A percentile compares a stretch with the other conserved stretches of the same genome.
phyloP scores from a whole-genome alignment of 257 asterid genomes.

The Petunia secreta region DNA sequence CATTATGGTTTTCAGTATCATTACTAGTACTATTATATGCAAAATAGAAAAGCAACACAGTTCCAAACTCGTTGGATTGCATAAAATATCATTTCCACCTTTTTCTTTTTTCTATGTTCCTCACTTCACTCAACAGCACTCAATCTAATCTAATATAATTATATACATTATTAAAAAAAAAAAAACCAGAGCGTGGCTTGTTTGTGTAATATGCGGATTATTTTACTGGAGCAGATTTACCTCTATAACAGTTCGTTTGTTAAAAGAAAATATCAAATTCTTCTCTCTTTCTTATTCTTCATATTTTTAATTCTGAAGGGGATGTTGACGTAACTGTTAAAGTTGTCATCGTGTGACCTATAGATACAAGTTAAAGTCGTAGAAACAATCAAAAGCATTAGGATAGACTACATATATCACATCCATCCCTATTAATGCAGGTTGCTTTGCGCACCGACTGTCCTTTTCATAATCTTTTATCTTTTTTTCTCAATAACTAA shows the following conservation, averaged over 20 bases:
- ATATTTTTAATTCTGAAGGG: background rate
- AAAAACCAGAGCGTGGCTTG: too few species aligned
- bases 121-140: constrained; percentile 23
- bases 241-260: too few species aligned
- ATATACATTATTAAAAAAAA: too few species aligned
- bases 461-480: background rate
- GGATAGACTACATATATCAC: too few species aligned
- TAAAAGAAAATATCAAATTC: background rate
- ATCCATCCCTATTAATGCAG: too few species aligned
- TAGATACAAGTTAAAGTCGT: too few species aligned
- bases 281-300: background rate
- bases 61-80: constrained; percentile 15
- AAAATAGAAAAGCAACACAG: background rate
- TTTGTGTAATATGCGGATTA: too few species aligned
- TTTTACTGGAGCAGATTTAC: too few species aligned
- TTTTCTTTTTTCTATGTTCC: background rate
- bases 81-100: background rate
- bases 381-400: too few species aligned
- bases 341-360: too few species aligned
- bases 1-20: background rate
- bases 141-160: background rate
- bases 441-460: too few species aligned
- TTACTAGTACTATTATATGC: background rate
- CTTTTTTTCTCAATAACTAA: background rate
- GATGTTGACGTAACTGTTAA: too few species aligned